Base-by-base conservation (phyloP, 257 asterid genomes). In the Dorcoceras hygrometricum region DNA sequence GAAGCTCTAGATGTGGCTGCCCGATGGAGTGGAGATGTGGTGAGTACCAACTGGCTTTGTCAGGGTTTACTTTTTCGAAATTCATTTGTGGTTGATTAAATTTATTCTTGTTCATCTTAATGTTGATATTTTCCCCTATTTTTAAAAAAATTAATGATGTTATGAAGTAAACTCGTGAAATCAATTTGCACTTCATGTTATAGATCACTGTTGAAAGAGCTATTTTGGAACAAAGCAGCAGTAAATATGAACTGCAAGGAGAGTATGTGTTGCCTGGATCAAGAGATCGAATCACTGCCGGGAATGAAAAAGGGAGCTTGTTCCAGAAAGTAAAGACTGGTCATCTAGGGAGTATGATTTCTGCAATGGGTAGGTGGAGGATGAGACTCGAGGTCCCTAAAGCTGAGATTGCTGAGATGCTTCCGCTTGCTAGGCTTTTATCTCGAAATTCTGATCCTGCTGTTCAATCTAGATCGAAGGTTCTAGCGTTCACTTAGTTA, bases 321-420 rank as follows among this genome's bases (percentile, higher is more conserved):
- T 86, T 94, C 75, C 89, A 88, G 76, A 87, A 85, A 81, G 99
- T 86, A 75, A 84, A 88, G 91, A 90, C 92, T 34, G 97, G 99
- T 57, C 96, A 90, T 87, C 86, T 94, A 77, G 91, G 97, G 39
- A 91, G 92, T 75, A 83, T 90, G 77, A 88, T 94, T 72, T 90
- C 99, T 77, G 90, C 99, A 70, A 90, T 94, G 99, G 99, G 99
- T 69, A 85, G 99, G 80, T 94, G 99, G 99, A 85, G 99, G 80
- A 85, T 94, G 95, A 90, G 99, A 76, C 88, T 94, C 54, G 99
- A 94, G 86, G 97, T 94, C 68, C 99, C 99, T 65, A 81, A 78
- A 65, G 97, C 99, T 80, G 97, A 94, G 81, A 90, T 94, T 75
- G 90, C 97, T 62, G 99, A 94, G 87, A 90, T 94, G 99, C 97